Evolutionary conservation across 2,329 filamentous ascomycete species (phyloP), one percentile per base, ranked within the genome.

Genomic region (Calonectria pauciramosa): DNA sequence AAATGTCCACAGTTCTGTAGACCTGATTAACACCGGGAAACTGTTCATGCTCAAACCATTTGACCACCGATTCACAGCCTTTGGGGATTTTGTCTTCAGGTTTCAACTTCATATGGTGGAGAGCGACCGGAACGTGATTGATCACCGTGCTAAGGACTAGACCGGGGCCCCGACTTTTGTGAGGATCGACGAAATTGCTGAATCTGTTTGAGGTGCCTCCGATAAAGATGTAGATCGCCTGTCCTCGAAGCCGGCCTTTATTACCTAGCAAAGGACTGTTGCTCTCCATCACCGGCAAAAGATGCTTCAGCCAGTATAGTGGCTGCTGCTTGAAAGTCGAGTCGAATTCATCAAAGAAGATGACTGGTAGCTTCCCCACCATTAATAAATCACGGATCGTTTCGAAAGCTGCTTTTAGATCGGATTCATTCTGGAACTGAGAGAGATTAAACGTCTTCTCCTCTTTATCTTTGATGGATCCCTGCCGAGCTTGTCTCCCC

Each of bases 331-430:
- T 63, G n/a, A 26, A 26, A 5, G 20, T 63, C 3, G 34, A 16
- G n/a, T 63, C 56, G 23, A 63, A 63, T 10, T 63, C 56, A n/a
- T 63, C 56, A 26, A 63, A 63, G n/a, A 38, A 63, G 11, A 63
- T 11, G 1, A 63, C 13, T 4, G 56, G 56, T 16, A 63, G 14
- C 10, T 41, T 63, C 2, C 4, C n/a, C 10, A 13, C 9, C 56
- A 41, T 41, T 18, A 30, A 41, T 13, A 6, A 3, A 18, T 41
- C 56, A 9, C n/a, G 56, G 16, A 63, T 41, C 11, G 7, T 41
- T 1, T 41, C n/a, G 2, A 63, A 41, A 26, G 32, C 30, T 4
- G 9, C 14, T 41, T 5, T 36, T 1, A 63, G 34, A 44, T 63
- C 56, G 6, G 18, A n/a, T 6, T 23, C 7, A 13, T 41, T 4